Conservation (phyloP, 176 grass and related monocot genomes). For the Oryza coarctata region DNA sequence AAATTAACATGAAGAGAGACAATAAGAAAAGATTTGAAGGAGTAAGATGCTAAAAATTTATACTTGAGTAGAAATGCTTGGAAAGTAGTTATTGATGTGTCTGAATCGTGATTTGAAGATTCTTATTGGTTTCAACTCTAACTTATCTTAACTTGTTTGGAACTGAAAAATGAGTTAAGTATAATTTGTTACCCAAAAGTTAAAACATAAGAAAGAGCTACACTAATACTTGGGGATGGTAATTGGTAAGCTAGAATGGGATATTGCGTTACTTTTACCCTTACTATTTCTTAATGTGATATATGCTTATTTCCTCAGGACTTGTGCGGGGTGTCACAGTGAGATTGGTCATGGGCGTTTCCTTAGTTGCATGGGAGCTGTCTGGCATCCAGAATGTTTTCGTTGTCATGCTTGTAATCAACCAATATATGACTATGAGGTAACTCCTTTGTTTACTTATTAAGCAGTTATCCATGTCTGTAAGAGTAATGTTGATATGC, state of each 20-base stretch:
- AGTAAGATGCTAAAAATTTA: too few relatives aligned
- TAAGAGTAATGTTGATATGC: neutral
- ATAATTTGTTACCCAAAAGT: neutral
- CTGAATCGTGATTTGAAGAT: too few relatives aligned
- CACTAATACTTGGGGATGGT: neutral
- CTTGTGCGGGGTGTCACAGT: conserved; percentile 74
- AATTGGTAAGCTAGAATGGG: neutral
- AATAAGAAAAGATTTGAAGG: too few relatives aligned
- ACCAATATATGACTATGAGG: conserved; percentile 91
- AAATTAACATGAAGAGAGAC: too few relatives aligned
- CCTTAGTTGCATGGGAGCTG: conserved; percentile 83
- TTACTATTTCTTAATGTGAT: conserved; percentile 1
- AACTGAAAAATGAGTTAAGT: neutral
- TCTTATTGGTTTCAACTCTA: too few relatives aligned
- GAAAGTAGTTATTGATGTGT: too few relatives aligned
- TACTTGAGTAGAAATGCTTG: too few relatives aligned
- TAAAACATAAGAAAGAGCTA: neutral
- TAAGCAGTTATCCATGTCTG: neutral
- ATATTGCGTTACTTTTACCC: neutral
- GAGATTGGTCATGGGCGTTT: conserved; percentile 81
- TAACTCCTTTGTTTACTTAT: conserved; percentile 28
- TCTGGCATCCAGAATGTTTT: conserved; percentile 97
- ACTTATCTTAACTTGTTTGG: too few relatives aligned
- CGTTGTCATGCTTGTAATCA: conserved; percentile 77
- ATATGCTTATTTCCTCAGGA: conserved; percentile 47